Percentiles rank a stretch among this genome's conserved stretches.
phyloP scores from a whole-genome alignment of 108 stramenopile genomes.

The Nitzschia palea region DNA sequence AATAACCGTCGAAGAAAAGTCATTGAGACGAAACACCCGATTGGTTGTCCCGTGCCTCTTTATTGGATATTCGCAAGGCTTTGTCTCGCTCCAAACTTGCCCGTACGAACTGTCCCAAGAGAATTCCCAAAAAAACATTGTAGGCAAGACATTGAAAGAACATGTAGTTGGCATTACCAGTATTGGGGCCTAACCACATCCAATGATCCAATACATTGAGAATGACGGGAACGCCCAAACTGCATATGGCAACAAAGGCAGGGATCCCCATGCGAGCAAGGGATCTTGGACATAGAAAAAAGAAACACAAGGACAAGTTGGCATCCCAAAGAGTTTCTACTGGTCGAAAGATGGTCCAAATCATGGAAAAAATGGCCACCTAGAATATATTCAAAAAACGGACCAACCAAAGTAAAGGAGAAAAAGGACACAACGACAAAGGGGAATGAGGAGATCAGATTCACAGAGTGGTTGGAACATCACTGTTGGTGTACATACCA shows the following conservation, averaged over 20 bases:
- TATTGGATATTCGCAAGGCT: constrained; percentile 14
- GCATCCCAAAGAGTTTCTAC: constrained; percentile 60
- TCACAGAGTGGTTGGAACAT: neutral
- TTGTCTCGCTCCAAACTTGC: constrained; percentile 44
- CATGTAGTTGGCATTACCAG: constrained; percentile 83
- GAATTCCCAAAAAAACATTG: constrained; percentile 57
- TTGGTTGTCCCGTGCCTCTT: neutral
- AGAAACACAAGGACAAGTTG: constrained; percentile 52
- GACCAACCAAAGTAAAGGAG: no score
- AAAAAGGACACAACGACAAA: no score
- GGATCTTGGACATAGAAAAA: constrained; percentile 54
- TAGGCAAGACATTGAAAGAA: constrained; percentile 85
- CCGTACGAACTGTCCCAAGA: constrained; percentile 31
- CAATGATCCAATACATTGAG: constrained; percentile 65
- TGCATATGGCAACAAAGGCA: constrained; percentile 52
- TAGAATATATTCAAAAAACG: no score
- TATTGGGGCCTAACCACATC: constrained; percentile 73
- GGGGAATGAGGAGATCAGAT: neutral
- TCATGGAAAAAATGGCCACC: constrained; percentile 47
- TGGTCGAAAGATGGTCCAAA: constrained; percentile 64
- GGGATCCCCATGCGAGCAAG: constrained; percentile 53
- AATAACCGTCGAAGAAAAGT: no score
- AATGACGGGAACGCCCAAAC: constrained; percentile 58
- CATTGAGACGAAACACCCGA: no score
- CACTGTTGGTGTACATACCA: constrained; percentile 45